Evolutionary conservation across 2,329 filamentous ascomycete genomes (phyloP).

Genomic region (Ascochyta clinopodiicola): DNA sequence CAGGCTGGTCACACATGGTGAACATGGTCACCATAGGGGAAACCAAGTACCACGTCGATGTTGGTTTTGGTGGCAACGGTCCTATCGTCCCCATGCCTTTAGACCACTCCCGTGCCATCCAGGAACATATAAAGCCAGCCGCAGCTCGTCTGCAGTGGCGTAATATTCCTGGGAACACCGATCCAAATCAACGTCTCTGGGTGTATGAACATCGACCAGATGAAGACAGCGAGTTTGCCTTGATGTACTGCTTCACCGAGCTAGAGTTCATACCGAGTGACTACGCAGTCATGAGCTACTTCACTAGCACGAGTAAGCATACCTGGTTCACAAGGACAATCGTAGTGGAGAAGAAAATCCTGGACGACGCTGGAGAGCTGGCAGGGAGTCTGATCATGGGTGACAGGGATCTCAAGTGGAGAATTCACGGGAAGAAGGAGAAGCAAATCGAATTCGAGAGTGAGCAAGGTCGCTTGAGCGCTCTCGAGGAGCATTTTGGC

Average conservation of each 20-base stretch:
- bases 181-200: slow-evolving; percentile 52
- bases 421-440: slow-evolving; percentile 52
- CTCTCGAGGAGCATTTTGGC: slow-evolving; percentile 53
- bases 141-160: slow-evolving; percentile 42
- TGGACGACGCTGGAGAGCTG: slow-evolving; percentile 44
- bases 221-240: slow-evolving; percentile 60
- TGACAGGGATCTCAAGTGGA: slow-evolving; percentile 55
- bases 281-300: slow-evolving; percentile 44
- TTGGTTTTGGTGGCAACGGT: slow-evolving; percentile 52
- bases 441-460: slow-evolving; percentile 50
- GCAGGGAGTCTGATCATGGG: slow-evolving; percentile 51
- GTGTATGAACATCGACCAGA: slow-evolving; percentile 49
- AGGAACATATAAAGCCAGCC: slow-evolving; percentile 41
- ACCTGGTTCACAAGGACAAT: slow-evolving; percentile 43
- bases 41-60: slow-evolving; percentile 50
- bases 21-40: slow-evolving; percentile 51
- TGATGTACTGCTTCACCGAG: slow-evolving; percentile 68
- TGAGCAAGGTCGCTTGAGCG: slow-evolving; percentile 53
- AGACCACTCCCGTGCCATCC: slow-evolving; percentile 31
- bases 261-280: slow-evolving; percentile 45
- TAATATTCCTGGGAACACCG: slow-evolving; percentile 42
- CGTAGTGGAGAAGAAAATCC: slow-evolving; percentile 60
- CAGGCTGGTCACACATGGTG: slow-evolving; percentile 54
- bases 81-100: slow-evolving; percentile 50
- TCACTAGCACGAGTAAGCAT: slow-evolving; percentile 41